These are phyloP conservation scores for Stephanodiscus minutulus DNA, from an alignment of 108 stramenopile species.

Conservation along the genomic window DNA sequence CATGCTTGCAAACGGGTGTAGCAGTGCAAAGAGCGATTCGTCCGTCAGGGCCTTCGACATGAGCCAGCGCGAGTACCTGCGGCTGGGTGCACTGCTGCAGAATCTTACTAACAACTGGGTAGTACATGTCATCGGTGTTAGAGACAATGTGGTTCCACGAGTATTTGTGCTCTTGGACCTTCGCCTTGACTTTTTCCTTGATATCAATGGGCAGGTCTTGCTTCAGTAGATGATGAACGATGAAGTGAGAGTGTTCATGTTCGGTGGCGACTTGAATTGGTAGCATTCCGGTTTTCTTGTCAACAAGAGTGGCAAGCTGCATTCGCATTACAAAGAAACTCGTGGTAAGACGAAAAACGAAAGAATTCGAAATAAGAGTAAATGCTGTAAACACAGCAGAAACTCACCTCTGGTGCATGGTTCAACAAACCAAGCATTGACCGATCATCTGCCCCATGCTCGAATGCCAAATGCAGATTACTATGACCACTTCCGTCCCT, in stretches of 20 bases:
- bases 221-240: slow-evolving; percentile 79
- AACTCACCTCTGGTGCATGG: slow-evolving; percentile 75
- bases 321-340: slow-evolving; percentile 77
- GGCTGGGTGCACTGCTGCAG: slow-evolving; percentile 83
- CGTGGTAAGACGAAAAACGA: background rate
- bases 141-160: slow-evolving; percentile 90
- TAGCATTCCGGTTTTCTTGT: slow-evolving; percentile 79
- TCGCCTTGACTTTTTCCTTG: slow-evolving; percentile 77
- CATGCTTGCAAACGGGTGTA: slow-evolving; percentile 87
- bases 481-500: slow-evolving; percentile 67
- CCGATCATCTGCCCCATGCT: slow-evolving; percentile 80
- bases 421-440: slow-evolving; percentile 85
- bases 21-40: slow-evolving; percentile 79
- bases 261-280: slow-evolving; percentile 87
- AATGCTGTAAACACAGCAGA: background rate
- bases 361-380: background rate
- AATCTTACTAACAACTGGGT: slow-evolving; percentile 83
- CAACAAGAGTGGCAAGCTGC: slow-evolving; percentile 60
- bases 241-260: slow-evolving; percentile 82
- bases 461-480: slow-evolving; percentile 76
- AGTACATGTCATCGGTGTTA: slow-evolving; percentile 77
- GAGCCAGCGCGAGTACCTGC: slow-evolving; percentile 82
- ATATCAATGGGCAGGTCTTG: slow-evolving; percentile 85
- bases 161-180: slow-evolving; percentile 77
- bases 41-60: slow-evolving; percentile 78